Base-by-base conservation (phyloP, 768 basidiomycete genomes). In the Rossbeevera mucosa region DNA sequence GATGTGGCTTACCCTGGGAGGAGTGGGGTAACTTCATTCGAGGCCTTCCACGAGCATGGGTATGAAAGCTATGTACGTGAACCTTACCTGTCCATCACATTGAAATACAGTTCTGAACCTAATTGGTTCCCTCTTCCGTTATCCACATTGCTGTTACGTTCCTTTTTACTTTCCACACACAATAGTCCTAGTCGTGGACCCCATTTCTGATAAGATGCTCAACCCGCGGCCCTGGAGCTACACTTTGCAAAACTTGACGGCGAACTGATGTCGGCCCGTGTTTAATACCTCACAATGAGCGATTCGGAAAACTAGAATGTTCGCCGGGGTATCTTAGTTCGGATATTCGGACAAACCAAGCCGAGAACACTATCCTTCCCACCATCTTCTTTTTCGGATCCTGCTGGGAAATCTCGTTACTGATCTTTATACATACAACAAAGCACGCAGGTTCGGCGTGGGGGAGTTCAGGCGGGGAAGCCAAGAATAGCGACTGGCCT, bases 101-200 rank as follows among this genome's bases (percentile, higher is more conserved):
- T 51, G 41, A 53, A 55, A 50, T 56, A 22, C 25, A 3, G 14
- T 54, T 46, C 43, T 30, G 41, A 54, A 30, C 36, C 26, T 22
- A 36, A 33, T 56, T 41, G 22, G 31, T 44, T 45, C 41, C 48
- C 33, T 21, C 18, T 26, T 29, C 36, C 29, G 18, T 50, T n/a
- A 16, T 36, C 40, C 28, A 46, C 56, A 45, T 31, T 53, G 43
- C 20, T 21, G 44, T 50, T 44, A 36, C 48, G 48, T 59, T 44
- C 49, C 50, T 47, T 31, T 44, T 50, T 38, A 2, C 18, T 36
- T 36, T 36, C 33, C 20, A 45, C 56, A 44, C 63, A 85, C 84
- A 69, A 86, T 87, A 82, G 86, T 90, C 61, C 76, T 90, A 2
- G 88, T 88, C 24, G 82, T 83, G 8, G 88, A 88, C 64, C 86